A percentile compares a stretch with the other conserved stretches of the same genome.
Evolutionary conservation across 352 stramenopile species (phyloP).

Genomic region (Pythium dissotocum): DNA sequence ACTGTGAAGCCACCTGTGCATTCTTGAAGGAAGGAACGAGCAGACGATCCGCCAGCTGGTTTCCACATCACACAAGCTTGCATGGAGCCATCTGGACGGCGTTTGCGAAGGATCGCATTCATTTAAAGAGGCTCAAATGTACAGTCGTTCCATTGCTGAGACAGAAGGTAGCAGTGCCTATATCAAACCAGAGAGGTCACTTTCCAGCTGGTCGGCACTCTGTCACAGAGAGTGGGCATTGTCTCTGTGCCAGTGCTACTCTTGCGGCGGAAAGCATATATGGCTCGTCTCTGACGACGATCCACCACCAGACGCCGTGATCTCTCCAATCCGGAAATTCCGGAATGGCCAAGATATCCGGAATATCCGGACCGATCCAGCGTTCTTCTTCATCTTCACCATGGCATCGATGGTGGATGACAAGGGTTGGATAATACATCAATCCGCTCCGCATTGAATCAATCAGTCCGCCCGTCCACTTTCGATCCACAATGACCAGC

Average conservation of each 20-base stretch:
- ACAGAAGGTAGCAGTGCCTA: background rate
- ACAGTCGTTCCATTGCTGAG: background rate
- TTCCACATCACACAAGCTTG: constrained; percentile 3
- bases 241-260: constrained; percentile 13
- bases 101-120: constrained; percentile 10
- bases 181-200: constrained; percentile 21
- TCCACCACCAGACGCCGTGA: constrained; percentile 1
- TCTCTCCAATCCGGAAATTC: background rate
- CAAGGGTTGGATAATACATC: background rate
- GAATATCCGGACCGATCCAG: background rate
- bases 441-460: background rate
- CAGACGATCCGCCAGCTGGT: constrained; percentile 12
- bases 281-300: constrained; percentile 26
- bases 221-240: constrained; percentile 28
- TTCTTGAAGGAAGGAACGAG: constrained; percentile 15
- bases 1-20: constrained; percentile 12
- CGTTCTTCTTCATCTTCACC: background rate
- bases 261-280: constrained; percentile 1
- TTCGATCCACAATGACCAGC: background rate
- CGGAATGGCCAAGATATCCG: background rate
- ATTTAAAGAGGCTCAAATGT: background rate
- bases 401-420: background rate
- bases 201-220: constrained; percentile 7
- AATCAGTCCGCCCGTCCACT: background rate
- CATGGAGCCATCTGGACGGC: constrained; percentile 5